Evolutionary conservation across 805 yeast genomes (phyloP).

Genomic region (Candida awuae): DNA sequence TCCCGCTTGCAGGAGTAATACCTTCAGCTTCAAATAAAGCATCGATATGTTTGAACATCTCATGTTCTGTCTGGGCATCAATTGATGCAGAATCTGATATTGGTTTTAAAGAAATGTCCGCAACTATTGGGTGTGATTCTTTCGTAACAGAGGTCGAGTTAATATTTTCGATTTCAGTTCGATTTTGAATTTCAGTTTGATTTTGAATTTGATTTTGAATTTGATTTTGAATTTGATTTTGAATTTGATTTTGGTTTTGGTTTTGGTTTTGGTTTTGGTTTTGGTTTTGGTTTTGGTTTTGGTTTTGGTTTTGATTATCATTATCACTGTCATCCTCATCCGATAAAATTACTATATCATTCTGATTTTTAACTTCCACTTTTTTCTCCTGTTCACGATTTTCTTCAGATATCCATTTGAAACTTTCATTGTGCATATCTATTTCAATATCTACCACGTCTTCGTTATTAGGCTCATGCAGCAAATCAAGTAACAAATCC

Average conservation of each 20-base stretch:
- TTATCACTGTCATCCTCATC: constrained; percentile 9
- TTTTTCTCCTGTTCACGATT: constrained; percentile 1
- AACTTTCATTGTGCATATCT: constrained; percentile 20
- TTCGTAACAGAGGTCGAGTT: neutral
- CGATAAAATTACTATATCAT: constrained; percentile 3
- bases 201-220: no score
- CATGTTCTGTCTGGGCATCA: constrained; percentile 2
- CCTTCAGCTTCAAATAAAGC: constrained; percentile 7
- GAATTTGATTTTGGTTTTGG: neutral
- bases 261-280: neutral
- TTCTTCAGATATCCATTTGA: constrained; percentile 17
- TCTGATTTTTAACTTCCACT: neutral
- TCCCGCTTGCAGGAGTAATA: neutral
- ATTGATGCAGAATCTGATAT: neutral
- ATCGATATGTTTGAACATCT: constrained; percentile 11
- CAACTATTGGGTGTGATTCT: neutral
- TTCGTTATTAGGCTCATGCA: constrained; percentile 13
- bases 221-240: no score
- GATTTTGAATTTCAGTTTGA: no score
- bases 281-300: constrained; percentile 5
- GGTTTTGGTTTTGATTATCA: constrained; percentile 11
- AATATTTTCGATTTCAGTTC: no score
- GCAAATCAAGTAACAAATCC: constrained; percentile 18
- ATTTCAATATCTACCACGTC: constrained; percentile 21
- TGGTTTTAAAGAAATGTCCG: neutral